These are phyloP conservation scores for Hypholoma fasciculare DNA, from an alignment of 768 basidiomycete genomes.

Conservation along the genomic window DNA sequence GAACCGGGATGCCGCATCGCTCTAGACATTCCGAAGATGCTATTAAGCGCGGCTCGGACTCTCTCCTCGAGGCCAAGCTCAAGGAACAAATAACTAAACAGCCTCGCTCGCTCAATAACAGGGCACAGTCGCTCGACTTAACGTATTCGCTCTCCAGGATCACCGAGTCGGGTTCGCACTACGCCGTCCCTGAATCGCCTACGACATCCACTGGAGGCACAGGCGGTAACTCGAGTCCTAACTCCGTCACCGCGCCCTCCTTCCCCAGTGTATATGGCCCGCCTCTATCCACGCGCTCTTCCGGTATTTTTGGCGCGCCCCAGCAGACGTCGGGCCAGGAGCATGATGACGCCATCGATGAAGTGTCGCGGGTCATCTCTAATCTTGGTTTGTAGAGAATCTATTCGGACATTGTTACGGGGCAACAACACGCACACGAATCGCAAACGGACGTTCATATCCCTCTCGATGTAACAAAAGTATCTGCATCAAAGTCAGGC, in stretches of 20 bases:
- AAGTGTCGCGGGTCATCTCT: constrained; percentile 77
- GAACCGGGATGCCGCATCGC: constrained; percentile 67
- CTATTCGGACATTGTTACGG: constrained; percentile 21
- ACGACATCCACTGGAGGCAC: constrained; percentile 77
- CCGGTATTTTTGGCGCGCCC: constrained; percentile 20
- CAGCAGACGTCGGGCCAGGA: constrained; percentile 38
- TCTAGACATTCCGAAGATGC: constrained; percentile 74
- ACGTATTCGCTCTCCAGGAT: constrained; percentile 84
- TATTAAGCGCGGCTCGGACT: constrained; percentile 81
- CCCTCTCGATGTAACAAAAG: constrained; percentile 28
- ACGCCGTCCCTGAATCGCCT: constrained; percentile 70
- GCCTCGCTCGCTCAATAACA: constrained; percentile 80
- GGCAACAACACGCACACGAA: constrained; percentile 13
- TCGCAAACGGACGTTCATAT: constrained; percentile 23
- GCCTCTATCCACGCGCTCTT: constrained; percentile 39
- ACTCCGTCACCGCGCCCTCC: constrained; percentile 72
- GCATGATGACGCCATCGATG: constrained; percentile 63
- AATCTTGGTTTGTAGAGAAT: constrained; percentile 61
- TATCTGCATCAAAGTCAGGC: constrained; percentile 21
- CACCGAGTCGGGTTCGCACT: constrained; percentile 63
- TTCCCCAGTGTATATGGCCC: constrained; percentile 87
- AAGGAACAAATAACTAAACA: constrained; percentile 70
- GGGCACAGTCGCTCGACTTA: constrained; percentile 88
- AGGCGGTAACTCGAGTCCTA: constrained; percentile 78
- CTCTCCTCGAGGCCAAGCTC: constrained; percentile 79